Percentiles rank a stretch among this genome's conserved stretches.
Conservation (phyloP, 257 asterid species). For the Solanum clarkiae region DNA sequence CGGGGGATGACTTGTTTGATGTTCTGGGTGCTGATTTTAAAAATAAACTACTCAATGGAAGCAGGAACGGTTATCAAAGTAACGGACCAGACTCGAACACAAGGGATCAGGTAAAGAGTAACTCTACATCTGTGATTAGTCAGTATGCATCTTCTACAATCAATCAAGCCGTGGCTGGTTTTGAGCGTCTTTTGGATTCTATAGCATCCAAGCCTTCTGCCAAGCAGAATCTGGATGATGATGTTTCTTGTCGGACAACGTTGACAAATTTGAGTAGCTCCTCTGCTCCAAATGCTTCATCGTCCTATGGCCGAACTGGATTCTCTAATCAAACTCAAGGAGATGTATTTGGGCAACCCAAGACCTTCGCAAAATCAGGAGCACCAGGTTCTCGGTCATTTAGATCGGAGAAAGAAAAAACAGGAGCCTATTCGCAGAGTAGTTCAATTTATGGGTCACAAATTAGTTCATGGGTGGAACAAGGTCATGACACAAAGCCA, state of each 20-base stretch:
- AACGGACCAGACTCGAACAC: not conserved
- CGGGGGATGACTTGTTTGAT: conserved; percentile 78
- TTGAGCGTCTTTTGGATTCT: conserved; percentile 68
- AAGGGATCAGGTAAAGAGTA: conserved; percentile 7
- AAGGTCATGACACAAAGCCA: conserved; percentile 36
- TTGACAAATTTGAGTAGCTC: conserved; percentile 35
- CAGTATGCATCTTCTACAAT: conserved; percentile 22
- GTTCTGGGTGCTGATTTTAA: conserved; percentile 73
- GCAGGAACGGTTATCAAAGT: conserved; percentile 24
- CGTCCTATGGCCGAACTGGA: conserved; percentile 30
- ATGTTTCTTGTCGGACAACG: conserved; percentile 47
- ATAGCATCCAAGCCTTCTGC: conserved; percentile 37
- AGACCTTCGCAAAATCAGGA: conserved; percentile 31
- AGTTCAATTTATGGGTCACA: conserved; percentile 64
- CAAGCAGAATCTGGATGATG: conserved; percentile 32
- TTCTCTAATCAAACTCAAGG: conserved; percentile 33
- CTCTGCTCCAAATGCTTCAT: conserved; percentile 28
- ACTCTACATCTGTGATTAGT: conserved; percentile 12
- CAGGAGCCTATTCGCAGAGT: conserved; percentile 36
- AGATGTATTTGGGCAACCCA: conserved; percentile 47
- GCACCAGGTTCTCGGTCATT: conserved; percentile 29
- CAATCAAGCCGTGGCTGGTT: conserved; percentile 21
- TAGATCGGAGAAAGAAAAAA: conserved; percentile 28
- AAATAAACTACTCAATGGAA: conserved; percentile 39
- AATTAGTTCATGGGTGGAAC: conserved; percentile 63